phyloP scores from a whole-genome alignment of 2,329 filamentous ascomycete species.

The Scytalidium lignicola region DNA sequence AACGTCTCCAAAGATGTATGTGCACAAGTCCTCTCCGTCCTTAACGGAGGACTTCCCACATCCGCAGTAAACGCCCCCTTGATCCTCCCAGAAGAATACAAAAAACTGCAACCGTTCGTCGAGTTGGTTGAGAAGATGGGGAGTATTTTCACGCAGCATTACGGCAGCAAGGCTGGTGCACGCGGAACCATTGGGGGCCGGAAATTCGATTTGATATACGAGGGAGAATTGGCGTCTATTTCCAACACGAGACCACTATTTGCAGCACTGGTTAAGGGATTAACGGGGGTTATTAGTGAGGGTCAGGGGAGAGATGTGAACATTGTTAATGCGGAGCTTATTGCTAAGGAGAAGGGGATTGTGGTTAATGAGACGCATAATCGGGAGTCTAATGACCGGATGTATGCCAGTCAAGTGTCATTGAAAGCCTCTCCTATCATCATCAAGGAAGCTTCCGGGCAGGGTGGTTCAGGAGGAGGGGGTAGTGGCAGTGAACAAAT shows the following conservation, averaged over 20 bases:
- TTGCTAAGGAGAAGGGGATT: conserved; percentile 73
- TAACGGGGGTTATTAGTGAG: conserved; percentile 64
- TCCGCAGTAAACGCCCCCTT: conserved; percentile 76
- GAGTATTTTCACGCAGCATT: conserved; percentile 74
- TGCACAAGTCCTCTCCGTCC: conserved; percentile 69
- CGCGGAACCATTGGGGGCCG: conserved; percentile 46
- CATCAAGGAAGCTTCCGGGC: conserved; percentile 28
- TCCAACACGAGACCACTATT: conserved; percentile 74
- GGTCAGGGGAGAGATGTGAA: conserved; percentile 66
- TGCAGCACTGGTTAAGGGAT: conserved; percentile 72
- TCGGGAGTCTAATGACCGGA: conserved; percentile 54
- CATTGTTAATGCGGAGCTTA: conserved; percentile 73
- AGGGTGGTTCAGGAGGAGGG: not conserved
- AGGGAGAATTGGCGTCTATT: conserved; percentile 66
- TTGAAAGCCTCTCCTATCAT: conserved; percentile 37
- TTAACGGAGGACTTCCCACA: conserved; percentile 67
- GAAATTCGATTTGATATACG: conserved; percentile 71
- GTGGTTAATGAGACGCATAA: conserved; percentile 69
- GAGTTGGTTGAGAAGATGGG: conserved; percentile 75
- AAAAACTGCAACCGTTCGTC: conserved; percentile 72
- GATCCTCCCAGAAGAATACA: conserved; percentile 75
- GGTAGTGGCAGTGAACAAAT: conserved; percentile 23
- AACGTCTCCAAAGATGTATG: conserved; percentile 81
- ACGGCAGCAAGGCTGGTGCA: conserved; percentile 30
- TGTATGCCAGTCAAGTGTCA: conserved; percentile 67